Conservation (phyloP, 257 asterid species). For the Misopates orontium region DNA sequence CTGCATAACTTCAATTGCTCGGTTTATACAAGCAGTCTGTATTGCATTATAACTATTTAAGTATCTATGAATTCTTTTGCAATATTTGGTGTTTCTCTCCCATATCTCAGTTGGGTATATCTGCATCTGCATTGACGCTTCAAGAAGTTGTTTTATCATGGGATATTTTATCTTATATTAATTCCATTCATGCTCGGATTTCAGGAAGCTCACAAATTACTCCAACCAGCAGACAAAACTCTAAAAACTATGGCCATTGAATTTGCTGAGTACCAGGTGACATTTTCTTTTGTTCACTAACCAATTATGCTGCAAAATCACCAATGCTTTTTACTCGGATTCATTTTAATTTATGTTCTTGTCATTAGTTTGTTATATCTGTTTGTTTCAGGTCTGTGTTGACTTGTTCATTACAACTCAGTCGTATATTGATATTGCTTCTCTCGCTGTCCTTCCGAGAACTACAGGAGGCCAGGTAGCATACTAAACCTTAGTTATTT, state of each 20-base stretch:
- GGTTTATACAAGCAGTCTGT: background rate
- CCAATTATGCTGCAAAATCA: conserved; percentile 13
- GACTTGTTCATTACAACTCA: conserved; percentile 95
- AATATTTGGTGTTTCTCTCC: background rate
- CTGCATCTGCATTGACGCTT: background rate
- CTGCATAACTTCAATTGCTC: background rate
- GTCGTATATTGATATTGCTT: conserved; percentile 88
- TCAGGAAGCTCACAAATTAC: conserved; percentile 95
- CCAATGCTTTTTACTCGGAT: background rate
- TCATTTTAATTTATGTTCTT: conserved; percentile 17
- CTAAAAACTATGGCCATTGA: conserved; percentile 92
- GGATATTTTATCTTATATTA: conserved; percentile 13
- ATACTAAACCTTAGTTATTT: conserved; percentile 23
- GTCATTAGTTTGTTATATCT: conserved; percentile 27
- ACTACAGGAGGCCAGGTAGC: conserved; percentile 98
- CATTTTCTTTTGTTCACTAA: conserved; percentile 16
- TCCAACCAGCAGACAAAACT: conserved; percentile 89
- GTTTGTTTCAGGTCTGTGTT: conserved; percentile 76
- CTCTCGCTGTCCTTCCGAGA: conserved; percentile 85
- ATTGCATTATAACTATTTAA: conserved; percentile 4
- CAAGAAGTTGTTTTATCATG: conserved; percentile 2
- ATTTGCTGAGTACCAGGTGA: conserved; percentile 97
- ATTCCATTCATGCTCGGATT: conserved; percentile 33
- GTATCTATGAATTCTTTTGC: conserved; percentile 1
- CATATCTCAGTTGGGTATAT: conserved; percentile 16